Evolutionary conservation across 371 early-diverging fungal genomes (phyloP).

Genomic region (Sporodiniella umbellata): DNA sequence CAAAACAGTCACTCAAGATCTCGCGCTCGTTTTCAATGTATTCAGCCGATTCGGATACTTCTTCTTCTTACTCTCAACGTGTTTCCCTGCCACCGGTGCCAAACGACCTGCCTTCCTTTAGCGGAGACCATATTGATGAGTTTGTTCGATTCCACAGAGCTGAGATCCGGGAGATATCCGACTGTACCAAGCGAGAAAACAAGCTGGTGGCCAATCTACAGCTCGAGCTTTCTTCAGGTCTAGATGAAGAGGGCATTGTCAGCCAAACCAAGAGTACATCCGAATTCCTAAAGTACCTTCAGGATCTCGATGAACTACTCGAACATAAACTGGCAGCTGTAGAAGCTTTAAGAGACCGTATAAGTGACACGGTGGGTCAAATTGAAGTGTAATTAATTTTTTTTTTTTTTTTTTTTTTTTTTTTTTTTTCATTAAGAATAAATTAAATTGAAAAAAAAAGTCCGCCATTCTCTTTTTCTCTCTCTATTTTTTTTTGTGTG

Average conservation of each 20-base stretch:
- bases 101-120: conserved; percentile 12
- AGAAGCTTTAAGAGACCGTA: conserved; percentile 40
- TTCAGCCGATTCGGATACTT: conserved; percentile 7
- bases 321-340: conserved; percentile 47
- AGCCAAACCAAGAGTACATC: conserved; percentile 4
- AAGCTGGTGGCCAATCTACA: conserved; percentile 74
- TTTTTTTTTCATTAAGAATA: conserved; percentile 1
- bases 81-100: not conserved
- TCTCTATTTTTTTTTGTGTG: not conserved
- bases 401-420: conserved; percentile 8
- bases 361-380: conserved; percentile 29
- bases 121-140: conserved; percentile 48
- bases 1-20: not conserved
- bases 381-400: conserved; percentile 10
- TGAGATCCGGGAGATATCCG: conserved; percentile 74
- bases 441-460: not conserved
- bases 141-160: conserved; percentile 74
- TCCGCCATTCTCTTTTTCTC: not conserved
- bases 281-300: conserved; percentile 40
- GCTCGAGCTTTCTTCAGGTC: conserved; percentile 30
- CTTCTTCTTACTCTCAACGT: not conserved
- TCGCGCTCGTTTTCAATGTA: conserved; percentile 6
- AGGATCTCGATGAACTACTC: conserved; percentile 51
- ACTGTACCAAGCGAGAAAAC: conserved; percentile 74
- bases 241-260: conserved; percentile 5